phyloP scores from a whole-genome alignment of 164 flowering plant species.

The Aristolochia contorta region DNA sequence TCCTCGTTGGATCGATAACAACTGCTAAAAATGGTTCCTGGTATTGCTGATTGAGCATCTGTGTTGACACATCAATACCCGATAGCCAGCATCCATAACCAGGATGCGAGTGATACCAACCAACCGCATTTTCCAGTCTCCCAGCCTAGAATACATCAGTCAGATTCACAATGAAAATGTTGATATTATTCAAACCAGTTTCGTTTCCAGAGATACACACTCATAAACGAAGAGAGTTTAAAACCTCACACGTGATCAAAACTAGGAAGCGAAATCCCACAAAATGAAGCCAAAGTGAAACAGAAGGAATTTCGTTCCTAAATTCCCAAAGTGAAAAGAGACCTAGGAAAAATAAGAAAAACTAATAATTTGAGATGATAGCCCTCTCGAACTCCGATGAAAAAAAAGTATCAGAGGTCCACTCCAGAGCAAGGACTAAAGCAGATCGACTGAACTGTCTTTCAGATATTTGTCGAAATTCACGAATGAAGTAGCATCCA shows the following conservation, averaged over 20 bases:
- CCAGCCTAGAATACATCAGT: conserved; percentile 48
- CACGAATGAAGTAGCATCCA: neutral
- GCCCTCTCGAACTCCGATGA: neutral
- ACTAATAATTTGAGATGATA: neutral
- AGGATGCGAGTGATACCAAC: conserved; percentile 99
- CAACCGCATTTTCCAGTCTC: conserved; percentile 91
- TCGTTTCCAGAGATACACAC: too few relatives aligned
- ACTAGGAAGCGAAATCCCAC: neutral
- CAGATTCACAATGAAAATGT: neutral
- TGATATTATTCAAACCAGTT: too few relatives aligned
- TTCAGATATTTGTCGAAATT: neutral
- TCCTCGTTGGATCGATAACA: conserved; percentile 95
- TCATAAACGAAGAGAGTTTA: too few relatives aligned
- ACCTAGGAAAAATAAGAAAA: neutral
- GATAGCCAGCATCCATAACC: conserved; percentile 99
- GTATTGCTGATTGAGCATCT: conserved; percentile 88
- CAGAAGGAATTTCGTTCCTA: neutral
- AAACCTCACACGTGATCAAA: too few relatives aligned
- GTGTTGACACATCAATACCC: conserved; percentile 93
- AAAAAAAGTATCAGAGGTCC: neutral
- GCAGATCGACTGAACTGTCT: neutral
- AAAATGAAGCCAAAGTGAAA: neutral
- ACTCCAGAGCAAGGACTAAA: neutral
- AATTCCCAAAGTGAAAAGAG: neutral
- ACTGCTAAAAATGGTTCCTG: conserved; percentile 98